phyloP scores from a whole-genome alignment of 345 rosid genomes.

The Erucastrum elatum region DNA sequence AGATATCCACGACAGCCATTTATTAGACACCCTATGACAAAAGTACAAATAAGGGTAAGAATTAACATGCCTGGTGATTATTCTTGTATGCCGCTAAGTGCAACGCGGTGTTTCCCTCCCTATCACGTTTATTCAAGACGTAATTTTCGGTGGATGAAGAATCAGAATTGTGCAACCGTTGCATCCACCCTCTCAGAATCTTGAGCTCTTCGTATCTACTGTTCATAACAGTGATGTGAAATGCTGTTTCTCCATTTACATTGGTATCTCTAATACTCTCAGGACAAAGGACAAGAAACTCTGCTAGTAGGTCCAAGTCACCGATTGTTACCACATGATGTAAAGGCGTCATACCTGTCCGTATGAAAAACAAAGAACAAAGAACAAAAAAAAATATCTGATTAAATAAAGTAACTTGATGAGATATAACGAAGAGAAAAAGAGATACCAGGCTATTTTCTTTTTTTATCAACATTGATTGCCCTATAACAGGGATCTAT shows the following conservation, averaged over 20 bases:
- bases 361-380: not conserved
- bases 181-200: not conserved
- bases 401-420: not conserved
- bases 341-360: not conserved
- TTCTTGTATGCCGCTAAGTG: not conserved
- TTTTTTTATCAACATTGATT: not conserved
- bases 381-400: not conserved
- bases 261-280: not conserved
- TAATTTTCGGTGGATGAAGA: not conserved
- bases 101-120: not conserved
- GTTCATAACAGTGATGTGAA: not conserved
- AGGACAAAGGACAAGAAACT: not conserved
- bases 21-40: not conserved
- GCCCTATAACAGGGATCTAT: not conserved
- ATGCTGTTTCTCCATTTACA: not conserved
- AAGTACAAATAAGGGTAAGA: not conserved
- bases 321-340: not conserved
- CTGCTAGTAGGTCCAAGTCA: not conserved
- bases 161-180: not conserved
- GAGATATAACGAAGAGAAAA: too few species aligned
- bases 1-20: not conserved
- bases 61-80: not conserved
- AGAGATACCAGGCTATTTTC: not conserved
- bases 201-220: not conserved
- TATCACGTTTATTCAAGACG: not conserved